Percentiles rank a stretch among this genome's conserved stretches.
Conservation (phyloP, 768 basidiomycete genomes). For the Amanita molliuscula region DNA sequence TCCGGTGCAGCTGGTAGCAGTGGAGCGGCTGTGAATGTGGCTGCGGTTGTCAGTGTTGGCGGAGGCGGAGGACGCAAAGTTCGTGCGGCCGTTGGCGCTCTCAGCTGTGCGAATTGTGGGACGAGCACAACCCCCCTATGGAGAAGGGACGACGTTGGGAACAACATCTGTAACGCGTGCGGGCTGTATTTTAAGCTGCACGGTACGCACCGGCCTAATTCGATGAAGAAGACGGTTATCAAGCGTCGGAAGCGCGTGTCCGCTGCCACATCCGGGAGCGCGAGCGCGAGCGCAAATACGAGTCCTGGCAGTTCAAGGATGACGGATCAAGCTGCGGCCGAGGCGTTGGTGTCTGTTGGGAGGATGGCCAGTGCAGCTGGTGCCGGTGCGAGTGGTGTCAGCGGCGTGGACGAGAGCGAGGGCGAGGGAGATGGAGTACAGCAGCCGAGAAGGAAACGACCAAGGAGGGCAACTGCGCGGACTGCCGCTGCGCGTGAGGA, state of each 20-base stretch:
- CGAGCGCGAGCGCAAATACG: conserved; percentile 5
- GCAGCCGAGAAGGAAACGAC: conserved; percentile 52
- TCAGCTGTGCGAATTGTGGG: conserved; percentile 82
- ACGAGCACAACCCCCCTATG: conserved; percentile 86
- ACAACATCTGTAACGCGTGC: conserved; percentile 93
- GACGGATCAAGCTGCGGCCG: conserved; percentile 83
- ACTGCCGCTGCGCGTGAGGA: conserved; percentile 20
- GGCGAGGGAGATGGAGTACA: conserved; percentile 22
- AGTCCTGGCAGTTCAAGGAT: conserved; percentile 26
- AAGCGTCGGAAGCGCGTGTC: conserved; percentile 97
- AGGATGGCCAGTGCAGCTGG: conserved; percentile 24
- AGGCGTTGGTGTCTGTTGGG: conserved; percentile 79
- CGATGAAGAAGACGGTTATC: conserved; percentile 99
- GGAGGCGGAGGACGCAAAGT: conserved; percentile 22
- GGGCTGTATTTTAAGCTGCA: conserved; percentile 98
- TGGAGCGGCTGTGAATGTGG: conserved; percentile 24
- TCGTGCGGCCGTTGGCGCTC: conserved; percentile 49
- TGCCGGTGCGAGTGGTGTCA: conserved; percentile 23
- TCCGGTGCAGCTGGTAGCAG: conserved; percentile 16
- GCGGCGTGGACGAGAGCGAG: conserved; percentile 32
- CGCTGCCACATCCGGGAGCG: conserved; percentile 51
- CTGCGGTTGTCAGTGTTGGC: conserved; percentile 11
- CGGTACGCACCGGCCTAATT: conserved; percentile 91
- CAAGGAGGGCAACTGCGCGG: conserved; percentile 22
- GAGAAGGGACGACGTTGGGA: conserved; percentile 84